These are phyloP conservation scores for Priceomyces castillae DNA, from an alignment of 805 yeast genomes.

Conservation along the genomic window DNA sequence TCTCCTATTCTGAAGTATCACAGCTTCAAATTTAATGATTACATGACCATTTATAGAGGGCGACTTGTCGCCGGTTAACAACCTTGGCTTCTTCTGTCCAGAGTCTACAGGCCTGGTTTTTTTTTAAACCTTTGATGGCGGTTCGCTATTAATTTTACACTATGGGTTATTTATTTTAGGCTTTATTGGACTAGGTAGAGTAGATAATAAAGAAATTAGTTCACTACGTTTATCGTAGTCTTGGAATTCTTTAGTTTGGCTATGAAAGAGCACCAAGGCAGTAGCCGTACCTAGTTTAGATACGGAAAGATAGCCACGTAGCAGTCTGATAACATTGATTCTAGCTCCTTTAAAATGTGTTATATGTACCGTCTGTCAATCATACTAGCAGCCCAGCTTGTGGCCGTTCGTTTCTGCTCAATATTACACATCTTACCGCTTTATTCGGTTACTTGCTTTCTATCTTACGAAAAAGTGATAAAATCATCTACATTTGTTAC, in stretches of 20 bases:
- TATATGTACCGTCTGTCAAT: no score
- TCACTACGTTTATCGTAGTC: no score
- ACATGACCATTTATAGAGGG: slow-evolving; percentile 3
- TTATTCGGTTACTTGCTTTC: no score
- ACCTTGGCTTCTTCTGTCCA: neutral
- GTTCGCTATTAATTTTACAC: neutral
- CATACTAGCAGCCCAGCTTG: no score
- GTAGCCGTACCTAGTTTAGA: no score
- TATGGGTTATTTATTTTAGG: slow-evolving; percentile 1
- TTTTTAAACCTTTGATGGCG: neutral
- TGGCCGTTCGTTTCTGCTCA: no score
- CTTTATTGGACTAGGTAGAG: neutral
- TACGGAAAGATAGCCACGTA: no score
- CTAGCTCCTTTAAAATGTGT: no score
- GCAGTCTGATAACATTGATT: no score
- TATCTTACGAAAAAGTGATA: neutral
- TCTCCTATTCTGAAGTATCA: slow-evolving; percentile 17
- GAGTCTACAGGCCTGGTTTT: neutral
- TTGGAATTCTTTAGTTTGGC: no score
- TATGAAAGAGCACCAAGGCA: no score
- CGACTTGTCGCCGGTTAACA: neutral
- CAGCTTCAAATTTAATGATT: slow-evolving; percentile 1
- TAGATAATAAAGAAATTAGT: neutral
- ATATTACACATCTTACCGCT: no score
- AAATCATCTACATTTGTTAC: neutral